Conservation (phyloP, 176 grass and related monocot species). For the Hsuehochloa calcarea region DNA sequence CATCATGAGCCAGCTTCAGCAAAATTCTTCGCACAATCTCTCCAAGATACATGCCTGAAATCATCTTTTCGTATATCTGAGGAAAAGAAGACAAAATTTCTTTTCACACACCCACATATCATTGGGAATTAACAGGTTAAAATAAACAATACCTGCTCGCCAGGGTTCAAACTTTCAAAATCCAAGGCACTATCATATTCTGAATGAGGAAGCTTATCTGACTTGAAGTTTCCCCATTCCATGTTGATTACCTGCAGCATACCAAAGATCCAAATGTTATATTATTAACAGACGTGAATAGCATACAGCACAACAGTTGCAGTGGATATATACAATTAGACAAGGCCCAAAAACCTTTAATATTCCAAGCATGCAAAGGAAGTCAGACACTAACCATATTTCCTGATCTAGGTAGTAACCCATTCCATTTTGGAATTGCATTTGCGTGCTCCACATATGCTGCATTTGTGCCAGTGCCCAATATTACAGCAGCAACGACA, state of each 20-base stretch:
- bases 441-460: conserved; percentile 76
- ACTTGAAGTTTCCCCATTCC: conserved; percentile 93
- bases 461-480: conserved; percentile 95
- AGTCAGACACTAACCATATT: conserved; percentile 59
- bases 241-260: conserved; percentile 83
- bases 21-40: conserved; percentile 82
- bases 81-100: conserved; percentile 12
- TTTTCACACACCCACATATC: conserved; percentile 5
- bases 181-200: conserved; percentile 69
- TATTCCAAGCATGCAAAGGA: neutral
- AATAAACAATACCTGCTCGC: conserved; percentile 63
- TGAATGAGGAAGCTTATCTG: conserved; percentile 64
- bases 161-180: conserved; percentile 85
- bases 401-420: conserved; percentile 68
- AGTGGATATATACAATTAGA: neutral
- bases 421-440: conserved; percentile 84
- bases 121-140: conserved; percentile 14
- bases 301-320: conserved; percentile 12
- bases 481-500: conserved; percentile 75
- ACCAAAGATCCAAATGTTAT: conserved; percentile 6
- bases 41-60: conserved; percentile 99
- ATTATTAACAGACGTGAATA: conserved; percentile 21
- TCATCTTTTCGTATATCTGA: conserved; percentile 97
- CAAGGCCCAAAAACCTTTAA: conserved; percentile 13
- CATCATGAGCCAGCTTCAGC: conserved; percentile 70